These are phyloP conservation scores for Akebia trifoliata DNA, from an alignment of 164 flowering plant species.

Conservation along the genomic window DNA sequence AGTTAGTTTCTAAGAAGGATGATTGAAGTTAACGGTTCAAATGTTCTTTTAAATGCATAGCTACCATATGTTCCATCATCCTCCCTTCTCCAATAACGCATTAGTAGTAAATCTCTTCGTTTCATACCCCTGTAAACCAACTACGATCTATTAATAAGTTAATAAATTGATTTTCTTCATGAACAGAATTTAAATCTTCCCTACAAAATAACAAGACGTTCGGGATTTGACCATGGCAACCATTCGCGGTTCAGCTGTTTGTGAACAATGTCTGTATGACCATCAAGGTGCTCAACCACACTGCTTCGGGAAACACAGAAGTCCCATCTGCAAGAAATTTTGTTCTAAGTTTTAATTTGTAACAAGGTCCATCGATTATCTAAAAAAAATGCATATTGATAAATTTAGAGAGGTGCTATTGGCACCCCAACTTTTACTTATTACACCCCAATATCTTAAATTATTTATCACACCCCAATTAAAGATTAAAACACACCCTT, in stretches of 20 bases:
- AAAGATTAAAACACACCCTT: too few relatives aligned
- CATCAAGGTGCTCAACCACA: conserved; percentile 91
- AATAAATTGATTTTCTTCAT: background rate
- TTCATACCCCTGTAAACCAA: conserved; percentile 71
- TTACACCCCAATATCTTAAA: too few relatives aligned
- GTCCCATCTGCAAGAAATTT: conserved; percentile 72
- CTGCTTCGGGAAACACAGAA: conserved; percentile 62
- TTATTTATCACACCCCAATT: too few relatives aligned
- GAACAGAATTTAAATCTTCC: background rate
- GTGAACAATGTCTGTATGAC: conserved; percentile 87
- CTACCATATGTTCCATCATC: conserved; percentile 96
- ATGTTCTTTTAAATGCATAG: conserved; percentile 2
- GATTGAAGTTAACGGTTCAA: background rate
- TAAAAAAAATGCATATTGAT: conserved; percentile 5
- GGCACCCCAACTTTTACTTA: too few relatives aligned
- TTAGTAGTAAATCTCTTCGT: conserved; percentile 70
- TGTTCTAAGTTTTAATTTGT: background rate
- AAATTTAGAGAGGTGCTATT: background rate
- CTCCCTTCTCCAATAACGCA: conserved; percentile 95
- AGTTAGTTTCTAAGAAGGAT: conserved; percentile 6
- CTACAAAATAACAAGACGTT: conserved; percentile 4
- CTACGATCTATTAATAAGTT: conserved; percentile 5
- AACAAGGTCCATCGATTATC: background rate
- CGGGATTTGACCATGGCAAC: conserved; percentile 69
- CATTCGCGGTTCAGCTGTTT: conserved; percentile 57